A percentile compares a stretch with the other conserved stretches of the same genome.
These are phyloP conservation scores for Sungouiella thailandica DNA, from an alignment of 805 yeast species.

Conservation along the genomic window DNA sequence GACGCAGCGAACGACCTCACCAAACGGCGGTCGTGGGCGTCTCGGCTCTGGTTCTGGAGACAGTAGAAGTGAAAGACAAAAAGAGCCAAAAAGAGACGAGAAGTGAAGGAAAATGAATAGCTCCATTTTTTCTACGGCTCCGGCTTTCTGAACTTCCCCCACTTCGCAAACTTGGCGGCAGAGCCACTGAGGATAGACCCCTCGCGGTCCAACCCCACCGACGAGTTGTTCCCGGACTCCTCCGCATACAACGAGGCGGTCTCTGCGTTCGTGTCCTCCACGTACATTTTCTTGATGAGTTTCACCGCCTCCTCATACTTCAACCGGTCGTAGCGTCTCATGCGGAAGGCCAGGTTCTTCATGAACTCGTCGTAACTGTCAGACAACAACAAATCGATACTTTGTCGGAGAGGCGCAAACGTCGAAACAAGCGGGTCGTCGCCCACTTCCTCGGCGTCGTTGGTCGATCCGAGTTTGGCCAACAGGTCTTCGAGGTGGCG, in stretches of 20 bases:
- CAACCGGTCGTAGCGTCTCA: slow-evolving; percentile 64
- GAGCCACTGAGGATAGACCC: slow-evolving; percentile 17
- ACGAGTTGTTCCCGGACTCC: slow-evolving; percentile 3
- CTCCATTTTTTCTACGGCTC: slow-evolving; percentile 6
- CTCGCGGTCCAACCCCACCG: slow-evolving; percentile 11
- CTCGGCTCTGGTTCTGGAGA: slow-evolving; percentile 17
- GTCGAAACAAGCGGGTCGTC: slow-evolving; percentile 62
- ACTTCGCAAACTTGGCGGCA: slow-evolving; percentile 28
- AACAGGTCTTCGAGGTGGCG: slow-evolving; percentile 63
- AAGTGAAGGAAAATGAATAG: too few relatives aligned
- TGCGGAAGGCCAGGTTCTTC: slow-evolving; percentile 39
- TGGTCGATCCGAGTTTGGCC: slow-evolving; percentile 25
- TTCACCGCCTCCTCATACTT: slow-evolving; percentile 65
- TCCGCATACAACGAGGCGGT: slow-evolving; percentile 1
- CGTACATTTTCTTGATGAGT: slow-evolving; percentile 51
- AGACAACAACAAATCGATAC: slow-evolving; percentile 62
- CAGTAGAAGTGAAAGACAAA: slow-evolving; percentile 4
- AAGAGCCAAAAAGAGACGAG: background rate
- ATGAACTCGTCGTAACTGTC: slow-evolving; percentile 63
- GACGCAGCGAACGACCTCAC: slow-evolving; percentile 11
- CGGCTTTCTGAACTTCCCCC: slow-evolving; percentile 21
- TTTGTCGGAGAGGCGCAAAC: slow-evolving; percentile 74
- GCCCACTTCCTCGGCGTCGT: slow-evolving; percentile 23
- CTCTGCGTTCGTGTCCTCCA: slow-evolving; percentile 3
- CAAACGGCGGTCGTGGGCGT: slow-evolving; percentile 7